These are phyloP conservation scores for Sporothrix variecibatus DNA, from an alignment of 2,329 filamentous ascomycete species.

Conservation along the genomic window DNA sequence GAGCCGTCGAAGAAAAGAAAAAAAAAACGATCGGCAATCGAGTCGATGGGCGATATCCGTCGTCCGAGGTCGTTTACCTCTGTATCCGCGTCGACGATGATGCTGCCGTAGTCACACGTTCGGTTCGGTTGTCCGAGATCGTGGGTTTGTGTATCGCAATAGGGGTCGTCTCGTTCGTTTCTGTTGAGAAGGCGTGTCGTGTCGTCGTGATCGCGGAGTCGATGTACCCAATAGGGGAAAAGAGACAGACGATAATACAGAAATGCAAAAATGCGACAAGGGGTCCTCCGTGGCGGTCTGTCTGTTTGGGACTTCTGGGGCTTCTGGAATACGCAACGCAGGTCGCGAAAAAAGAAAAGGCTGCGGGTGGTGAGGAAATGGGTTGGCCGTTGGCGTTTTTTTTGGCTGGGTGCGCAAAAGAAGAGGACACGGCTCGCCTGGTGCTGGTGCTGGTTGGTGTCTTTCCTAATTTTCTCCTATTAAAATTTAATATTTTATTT, in stretches of 20 bases:
- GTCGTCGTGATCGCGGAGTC: background rate
- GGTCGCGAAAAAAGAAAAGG: conserved; percentile 17
- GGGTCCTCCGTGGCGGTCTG: background rate
- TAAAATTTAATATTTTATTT: background rate
- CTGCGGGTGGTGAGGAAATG: background rate
- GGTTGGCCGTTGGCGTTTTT: background rate
- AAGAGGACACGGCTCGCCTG: conserved; percentile 22
- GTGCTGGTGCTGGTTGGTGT: too few relatives aligned
- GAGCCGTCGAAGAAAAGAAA: background rate
- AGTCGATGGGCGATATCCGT: background rate
- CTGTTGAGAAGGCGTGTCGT: background rate
- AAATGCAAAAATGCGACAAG: background rate
- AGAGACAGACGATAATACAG: background rate
- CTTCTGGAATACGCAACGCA: background rate
- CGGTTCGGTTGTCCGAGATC: background rate
- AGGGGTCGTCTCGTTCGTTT: background rate
- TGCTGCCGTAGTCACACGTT: background rate
- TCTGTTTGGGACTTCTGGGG: background rate
- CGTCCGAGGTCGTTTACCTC: background rate
- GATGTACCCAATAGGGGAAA: background rate
- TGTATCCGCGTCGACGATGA: background rate
- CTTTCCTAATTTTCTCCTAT: background rate
- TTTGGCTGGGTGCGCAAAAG: background rate
- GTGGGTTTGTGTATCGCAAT: background rate
- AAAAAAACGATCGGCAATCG: background rate